Conservation (phyloP, 306 rosid genomes). For the Sicyos edulis region DNA sequence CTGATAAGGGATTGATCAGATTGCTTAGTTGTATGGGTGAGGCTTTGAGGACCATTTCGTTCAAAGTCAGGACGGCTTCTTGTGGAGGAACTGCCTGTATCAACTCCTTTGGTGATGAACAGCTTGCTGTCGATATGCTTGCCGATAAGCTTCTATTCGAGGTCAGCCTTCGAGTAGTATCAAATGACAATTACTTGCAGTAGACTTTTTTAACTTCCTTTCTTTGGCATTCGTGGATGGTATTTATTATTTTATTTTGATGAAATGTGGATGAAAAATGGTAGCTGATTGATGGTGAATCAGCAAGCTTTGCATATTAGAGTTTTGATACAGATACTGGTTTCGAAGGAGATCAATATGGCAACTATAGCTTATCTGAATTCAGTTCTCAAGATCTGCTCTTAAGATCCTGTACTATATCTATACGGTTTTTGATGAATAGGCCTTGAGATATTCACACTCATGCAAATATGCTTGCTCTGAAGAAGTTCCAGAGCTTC, state of each 20-base stretch:
- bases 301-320: not conserved
- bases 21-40: slow-evolving; percentile 87
- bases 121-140: slow-evolving; percentile 94
- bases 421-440: slow-evolving; percentile 12
- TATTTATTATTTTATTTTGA: not conserved
- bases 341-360: not conserved
- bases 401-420: not conserved
- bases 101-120: slow-evolving; percentile 91
- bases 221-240: not conserved
- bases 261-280: not conserved
- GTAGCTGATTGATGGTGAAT: not conserved
- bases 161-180: slow-evolving; percentile 30
- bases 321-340: not conserved
- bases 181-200: too few species aligned
- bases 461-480: slow-evolving; percentile 89
- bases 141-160: slow-evolving; percentile 89
- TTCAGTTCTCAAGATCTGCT: not conserved
- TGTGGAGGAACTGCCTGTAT: slow-evolving; percentile 99
- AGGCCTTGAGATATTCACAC: slow-evolving; percentile 88
- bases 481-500: slow-evolving; percentile 93
- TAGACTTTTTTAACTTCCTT: not conserved
- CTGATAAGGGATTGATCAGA: slow-evolving; percentile 76
- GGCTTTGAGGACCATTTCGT: slow-evolving; percentile 84
- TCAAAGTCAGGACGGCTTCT: slow-evolving; percentile 94
- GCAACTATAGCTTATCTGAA: not conserved